Percentiles rank a stretch among this genome's conserved stretches.
Evolutionary conservation across 164 flowering plant species (phyloP).

Genomic region (Vitis rupestris): DNA sequence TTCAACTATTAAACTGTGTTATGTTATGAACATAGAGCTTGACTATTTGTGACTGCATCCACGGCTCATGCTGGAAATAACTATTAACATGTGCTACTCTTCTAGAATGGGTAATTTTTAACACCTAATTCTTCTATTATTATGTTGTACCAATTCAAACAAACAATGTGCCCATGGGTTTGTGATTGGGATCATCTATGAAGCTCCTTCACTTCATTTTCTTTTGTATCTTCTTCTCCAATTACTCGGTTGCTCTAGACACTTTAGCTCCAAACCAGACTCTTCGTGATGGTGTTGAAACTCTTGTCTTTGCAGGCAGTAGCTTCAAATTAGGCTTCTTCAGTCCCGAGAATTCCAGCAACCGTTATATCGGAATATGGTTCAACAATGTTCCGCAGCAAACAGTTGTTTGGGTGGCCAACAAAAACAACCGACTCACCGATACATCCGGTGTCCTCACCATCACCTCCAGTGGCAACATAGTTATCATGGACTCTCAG

Average conservation of each 20-base stretch:
- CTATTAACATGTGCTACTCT: too few relatives aligned
- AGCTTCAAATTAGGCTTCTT: conserved; percentile 23
- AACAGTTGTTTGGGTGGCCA: conserved; percentile 26
- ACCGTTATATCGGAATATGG: conserved; percentile 21
- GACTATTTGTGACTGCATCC: too few relatives aligned
- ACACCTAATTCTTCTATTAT: too few relatives aligned
- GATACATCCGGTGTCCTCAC: conserved; percentile 11
- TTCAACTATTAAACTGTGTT: too few relatives aligned
- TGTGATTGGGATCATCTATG: neutral
- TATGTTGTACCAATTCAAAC: too few relatives aligned
- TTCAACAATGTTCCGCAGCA: conserved; percentile 11
- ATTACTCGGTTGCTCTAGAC: neutral
- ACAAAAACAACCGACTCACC: conserved; percentile 12
- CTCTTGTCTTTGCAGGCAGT: neutral
- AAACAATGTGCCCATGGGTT: too few relatives aligned
- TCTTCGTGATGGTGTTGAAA: neutral
- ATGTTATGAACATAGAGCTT: too few relatives aligned
- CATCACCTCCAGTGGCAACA: conserved; percentile 4
- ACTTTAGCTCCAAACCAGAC: conserved; percentile 8
- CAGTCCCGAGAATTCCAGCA: conserved; percentile 15
- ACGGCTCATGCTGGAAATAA: too few relatives aligned
- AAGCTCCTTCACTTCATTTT: neutral
- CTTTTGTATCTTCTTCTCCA: neutral
- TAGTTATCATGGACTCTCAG: neutral
- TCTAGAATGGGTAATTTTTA: too few relatives aligned